Conservation (phyloP, 371 early-diverging fungal species). For the Syncephalastrum sp. region DNA sequence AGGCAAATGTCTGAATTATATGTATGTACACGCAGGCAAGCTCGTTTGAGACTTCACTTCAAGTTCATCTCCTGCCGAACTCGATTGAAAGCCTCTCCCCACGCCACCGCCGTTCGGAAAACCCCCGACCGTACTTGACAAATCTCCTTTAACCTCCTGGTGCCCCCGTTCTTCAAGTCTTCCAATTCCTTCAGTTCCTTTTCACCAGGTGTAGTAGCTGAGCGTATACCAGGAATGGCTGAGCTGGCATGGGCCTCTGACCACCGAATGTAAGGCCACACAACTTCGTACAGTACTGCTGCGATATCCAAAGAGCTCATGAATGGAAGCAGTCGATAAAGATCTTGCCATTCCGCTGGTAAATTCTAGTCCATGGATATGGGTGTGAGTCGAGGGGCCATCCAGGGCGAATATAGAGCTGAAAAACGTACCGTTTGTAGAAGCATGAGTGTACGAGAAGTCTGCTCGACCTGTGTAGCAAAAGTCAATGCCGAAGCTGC, state of each 20-base stretch:
- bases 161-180: too few relatives aligned
- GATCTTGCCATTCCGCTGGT: constrained; percentile 21
- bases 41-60: too few relatives aligned
- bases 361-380: constrained; percentile 15
- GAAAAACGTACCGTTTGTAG: constrained; percentile 5
- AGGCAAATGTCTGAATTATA: too few relatives aligned
- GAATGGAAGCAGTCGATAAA: constrained; percentile 32
- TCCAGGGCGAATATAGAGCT: neutral
- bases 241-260: neutral
- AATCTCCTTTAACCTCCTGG: too few relatives aligned
- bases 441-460: constrained; percentile 20
- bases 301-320: constrained; percentile 39
- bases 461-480: constrained; percentile 45
- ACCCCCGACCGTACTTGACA: too few relatives aligned
- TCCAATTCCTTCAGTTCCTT: too few relatives aligned
- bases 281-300: constrained; percentile 24
- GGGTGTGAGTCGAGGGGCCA: neutral
- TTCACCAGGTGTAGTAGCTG: too few relatives aligned
- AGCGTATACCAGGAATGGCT: too few relatives aligned
- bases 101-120: too few relatives aligned
- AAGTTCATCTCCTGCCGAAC: too few relatives aligned
- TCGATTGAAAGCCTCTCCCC: too few relatives aligned
- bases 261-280: constrained; percentile 40
- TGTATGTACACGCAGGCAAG: too few relatives aligned
- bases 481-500: constrained; percentile 30